A percentile compares a stretch with the other conserved stretches of the same genome.
phyloP scores from a whole-genome alignment of 192 early-diverging fungal genomes.

The Backusella mclennaniae region DNA sequence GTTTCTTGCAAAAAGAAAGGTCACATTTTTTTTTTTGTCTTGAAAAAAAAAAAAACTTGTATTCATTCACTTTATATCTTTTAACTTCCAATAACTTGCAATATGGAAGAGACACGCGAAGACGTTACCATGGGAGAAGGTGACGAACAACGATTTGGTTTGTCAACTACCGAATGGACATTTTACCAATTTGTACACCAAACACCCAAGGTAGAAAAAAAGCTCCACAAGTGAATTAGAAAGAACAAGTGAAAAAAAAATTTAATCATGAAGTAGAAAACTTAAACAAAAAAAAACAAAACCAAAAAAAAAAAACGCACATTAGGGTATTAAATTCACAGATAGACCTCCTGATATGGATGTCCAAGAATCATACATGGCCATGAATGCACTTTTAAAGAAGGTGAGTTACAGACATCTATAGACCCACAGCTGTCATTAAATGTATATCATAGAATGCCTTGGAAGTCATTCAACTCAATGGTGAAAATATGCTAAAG shows the following conservation, averaged over 20 bases:
- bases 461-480: slow-evolving; percentile 21
- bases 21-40: not conserved
- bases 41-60: not conserved
- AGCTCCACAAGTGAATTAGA: too few relatives aligned
- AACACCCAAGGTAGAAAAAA: not conserved
- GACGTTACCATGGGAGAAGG: not conserved
- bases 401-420: slow-evolving; percentile 5
- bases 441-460: slow-evolving; percentile 15
- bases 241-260: not conserved
- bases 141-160: slow-evolving; percentile 11
- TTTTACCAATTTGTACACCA: slow-evolving; percentile 12
- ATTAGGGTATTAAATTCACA: slow-evolving; percentile 23
- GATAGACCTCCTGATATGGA: slow-evolving; percentile 27
- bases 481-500: slow-evolving; percentile 25
- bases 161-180: slow-evolving; percentile 14
- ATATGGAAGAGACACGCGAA: not conserved
- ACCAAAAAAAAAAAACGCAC: not conserved
- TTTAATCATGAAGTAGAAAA: not conserved
- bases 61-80: too few relatives aligned
- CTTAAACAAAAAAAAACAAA: not conserved
- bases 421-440: too few relatives aligned
- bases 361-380: slow-evolving; percentile 16
- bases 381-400: slow-evolving; percentile 29
- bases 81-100: not conserved
- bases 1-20: not conserved